Conservation (phyloP, 371 early-diverging fungal genomes). For the Mucor lusitanicus region DNA sequence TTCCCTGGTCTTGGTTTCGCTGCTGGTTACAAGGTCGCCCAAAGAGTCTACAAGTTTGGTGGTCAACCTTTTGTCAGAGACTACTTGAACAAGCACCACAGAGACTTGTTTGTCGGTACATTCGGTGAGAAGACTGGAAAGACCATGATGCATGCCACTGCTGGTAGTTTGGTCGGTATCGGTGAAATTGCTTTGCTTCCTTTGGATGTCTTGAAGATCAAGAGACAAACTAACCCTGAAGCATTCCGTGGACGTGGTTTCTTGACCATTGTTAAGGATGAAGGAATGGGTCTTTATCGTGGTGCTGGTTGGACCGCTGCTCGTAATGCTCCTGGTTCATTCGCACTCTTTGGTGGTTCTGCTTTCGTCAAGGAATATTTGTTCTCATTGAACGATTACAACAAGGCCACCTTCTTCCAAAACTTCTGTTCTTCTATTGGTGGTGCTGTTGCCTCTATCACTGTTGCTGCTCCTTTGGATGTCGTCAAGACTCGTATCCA, state of each 20-base stretch:
- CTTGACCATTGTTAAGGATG: constrained; percentile 80
- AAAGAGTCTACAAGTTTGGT: constrained; percentile 97
- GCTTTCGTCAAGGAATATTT: constrained; percentile 94
- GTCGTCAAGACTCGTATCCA: constrained; percentile 99
- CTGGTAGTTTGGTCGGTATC: constrained; percentile 95
- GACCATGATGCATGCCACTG: constrained; percentile 96
- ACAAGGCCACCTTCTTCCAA: constrained; percentile 95
- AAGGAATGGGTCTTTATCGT: constrained; percentile 92
- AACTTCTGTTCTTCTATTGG: constrained; percentile 96
- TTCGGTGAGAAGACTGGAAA: constrained; percentile 96
- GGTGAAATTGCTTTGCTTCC: constrained; percentile 97
- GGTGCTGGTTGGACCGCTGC: constrained; percentile 98
- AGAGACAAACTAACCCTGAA: constrained; percentile 94
- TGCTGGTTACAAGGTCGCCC: constrained; percentile 94
- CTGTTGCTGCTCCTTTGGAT: constrained; percentile 95
- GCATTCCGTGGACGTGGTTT: constrained; percentile 85
- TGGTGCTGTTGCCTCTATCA: constrained; percentile 94
- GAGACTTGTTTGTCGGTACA: constrained; percentile 65
- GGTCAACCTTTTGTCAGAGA: constrained; percentile 97
- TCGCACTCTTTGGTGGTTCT: constrained; percentile 95
- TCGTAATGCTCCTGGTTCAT: constrained; percentile 97
- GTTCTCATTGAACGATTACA: constrained; percentile 86
- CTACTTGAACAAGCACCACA: constrained; percentile 83
- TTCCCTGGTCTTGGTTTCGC: constrained; percentile 98
- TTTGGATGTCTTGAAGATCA: constrained; percentile 96